Evolutionary conservation across 805 yeast species (phyloP).

Genomic region (Saturnispora zaruensis): DNA sequence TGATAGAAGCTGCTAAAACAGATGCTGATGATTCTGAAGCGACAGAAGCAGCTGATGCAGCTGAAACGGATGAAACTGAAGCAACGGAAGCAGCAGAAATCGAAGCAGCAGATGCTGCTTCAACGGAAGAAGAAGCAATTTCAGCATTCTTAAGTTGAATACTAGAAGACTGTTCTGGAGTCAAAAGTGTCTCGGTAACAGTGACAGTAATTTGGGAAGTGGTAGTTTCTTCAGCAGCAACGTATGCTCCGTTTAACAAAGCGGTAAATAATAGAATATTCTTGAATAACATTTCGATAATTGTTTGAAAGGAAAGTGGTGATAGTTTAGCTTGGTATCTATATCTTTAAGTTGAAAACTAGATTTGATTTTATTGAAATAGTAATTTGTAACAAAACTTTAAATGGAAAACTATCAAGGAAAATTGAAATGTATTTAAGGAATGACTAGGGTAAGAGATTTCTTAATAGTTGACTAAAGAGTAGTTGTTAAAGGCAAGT

Average conservation of each 20-base stretch:
- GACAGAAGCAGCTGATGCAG: slow-evolving; percentile 22
- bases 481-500: slow-evolving; percentile 1
- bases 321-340: slow-evolving; percentile 3
- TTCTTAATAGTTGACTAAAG: slow-evolving; percentile 9
- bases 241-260: slow-evolving; percentile 16
- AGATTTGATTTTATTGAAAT: neutral
- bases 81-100: slow-evolving; percentile 27
- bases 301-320: slow-evolving; percentile 1
- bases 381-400: neutral
- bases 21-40: too few species aligned
- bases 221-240: slow-evolving; percentile 30
- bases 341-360: neutral
- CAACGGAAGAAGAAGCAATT: slow-evolving; percentile 20
- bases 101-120: slow-evolving; percentile 28
- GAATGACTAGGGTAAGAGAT: slow-evolving; percentile 10
- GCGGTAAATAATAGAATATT: slow-evolving; percentile 20
- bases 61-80: slow-evolving; percentile 21
- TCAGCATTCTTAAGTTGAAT: slow-evolving; percentile 24
- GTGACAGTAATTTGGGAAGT: slow-evolving; percentile 38
- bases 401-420: slow-evolving; percentile 6
- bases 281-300: slow-evolving; percentile 23
- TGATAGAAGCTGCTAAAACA: slow-evolving; percentile 20
- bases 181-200: slow-evolving; percentile 37
- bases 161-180: slow-evolving; percentile 35
- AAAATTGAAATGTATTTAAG: slow-evolving; percentile 5